Base-by-base conservation (phyloP, 192 early-diverging fungal species). In the Linderina pennispora region DNA sequence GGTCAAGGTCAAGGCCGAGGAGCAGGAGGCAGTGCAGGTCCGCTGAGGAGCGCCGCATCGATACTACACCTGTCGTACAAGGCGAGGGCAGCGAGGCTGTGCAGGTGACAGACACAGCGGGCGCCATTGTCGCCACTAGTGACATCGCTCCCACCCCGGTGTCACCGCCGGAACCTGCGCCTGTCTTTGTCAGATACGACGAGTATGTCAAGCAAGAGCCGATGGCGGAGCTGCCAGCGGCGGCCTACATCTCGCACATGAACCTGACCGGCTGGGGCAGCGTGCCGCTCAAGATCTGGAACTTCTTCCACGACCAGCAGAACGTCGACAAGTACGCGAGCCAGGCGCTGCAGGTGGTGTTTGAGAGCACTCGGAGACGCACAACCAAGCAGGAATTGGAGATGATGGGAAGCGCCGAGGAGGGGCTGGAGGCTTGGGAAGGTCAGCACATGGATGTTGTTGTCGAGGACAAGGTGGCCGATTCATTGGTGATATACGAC, bases 231-330 rank as follows among this genome's bases (percentile, higher is more conserved):
- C 41, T 65, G 41, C 69, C 69, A 31, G 69, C 45, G 0, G 55
- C 42, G 24, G 69, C 62, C 35, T 73, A 61, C 32, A 65, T 73
- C 25, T 47, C 58, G 33, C 69, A 65, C 49, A 41, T 42, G 20
- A 65, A 62, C 38, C 50, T 53, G 15, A 46, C 58, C 2, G 69
- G 69, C 10, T 73, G 69, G 69, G 63, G 58, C 17, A 47, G 48
- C 34, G 36, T 73, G 45, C 62, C 69, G 8, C 53, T 38, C 20
- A 54, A 55, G 39, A 50, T 73, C 22, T 73, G 50, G 57, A 57
- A 57, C 46, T 65, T 73, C n/a, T 73, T 73, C 58, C 57, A 73
- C 43, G 58, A 73, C 44, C 69, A 73, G 53, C 58, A 73, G 58
- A 73, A 73, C 34, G 63, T 65, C 10, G 58, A 73, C 26, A 19